A percentile compares a stretch with the other conserved stretches of the same genome.
These are phyloP conservation scores for Delonix regia DNA, from an alignment of 306 rosid species.

Conservation along the genomic window DNA sequence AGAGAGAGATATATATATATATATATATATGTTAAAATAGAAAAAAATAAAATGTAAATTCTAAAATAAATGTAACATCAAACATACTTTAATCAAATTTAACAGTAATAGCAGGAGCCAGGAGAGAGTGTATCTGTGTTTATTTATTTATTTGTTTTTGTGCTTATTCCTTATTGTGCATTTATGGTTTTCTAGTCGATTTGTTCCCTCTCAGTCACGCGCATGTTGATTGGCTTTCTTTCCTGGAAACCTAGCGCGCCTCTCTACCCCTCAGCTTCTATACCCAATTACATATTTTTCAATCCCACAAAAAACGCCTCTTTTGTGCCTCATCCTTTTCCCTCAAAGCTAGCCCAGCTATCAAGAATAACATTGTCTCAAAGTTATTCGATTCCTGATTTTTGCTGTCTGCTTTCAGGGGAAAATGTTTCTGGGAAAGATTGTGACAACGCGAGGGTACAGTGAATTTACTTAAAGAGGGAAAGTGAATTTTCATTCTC, in stretches of 20 bases:
- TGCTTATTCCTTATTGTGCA: too few relatives aligned
- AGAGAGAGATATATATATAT: too few relatives aligned
- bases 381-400: not conserved
- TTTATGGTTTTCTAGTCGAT: not conserved
- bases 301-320: not conserved
- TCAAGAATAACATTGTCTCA: not conserved
- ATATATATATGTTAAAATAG: too few relatives aligned
- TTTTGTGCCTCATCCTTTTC: not conserved
- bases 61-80: too few relatives aligned
- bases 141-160: too few relatives aligned
- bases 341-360: not conserved
- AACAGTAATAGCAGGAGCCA: too few relatives aligned
- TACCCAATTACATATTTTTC: slow-evolving; percentile 3
- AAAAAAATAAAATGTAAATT: too few relatives aligned
- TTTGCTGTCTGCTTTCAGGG: not conserved
- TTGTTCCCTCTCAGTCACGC: not conserved
- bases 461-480: not conserved
- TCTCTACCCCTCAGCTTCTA: slow-evolving; percentile 20
- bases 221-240: not conserved
- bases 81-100: too few relatives aligned
- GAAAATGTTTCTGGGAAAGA: slow-evolving; percentile 5
- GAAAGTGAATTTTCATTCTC: not conserved
- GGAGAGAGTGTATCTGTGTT: too few relatives aligned
- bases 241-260: not conserved
- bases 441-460: not conserved